Evolutionary conservation across 2,329 filamentous ascomycete genomes (phyloP).

Genomic region (Penicillium sp.): DNA sequence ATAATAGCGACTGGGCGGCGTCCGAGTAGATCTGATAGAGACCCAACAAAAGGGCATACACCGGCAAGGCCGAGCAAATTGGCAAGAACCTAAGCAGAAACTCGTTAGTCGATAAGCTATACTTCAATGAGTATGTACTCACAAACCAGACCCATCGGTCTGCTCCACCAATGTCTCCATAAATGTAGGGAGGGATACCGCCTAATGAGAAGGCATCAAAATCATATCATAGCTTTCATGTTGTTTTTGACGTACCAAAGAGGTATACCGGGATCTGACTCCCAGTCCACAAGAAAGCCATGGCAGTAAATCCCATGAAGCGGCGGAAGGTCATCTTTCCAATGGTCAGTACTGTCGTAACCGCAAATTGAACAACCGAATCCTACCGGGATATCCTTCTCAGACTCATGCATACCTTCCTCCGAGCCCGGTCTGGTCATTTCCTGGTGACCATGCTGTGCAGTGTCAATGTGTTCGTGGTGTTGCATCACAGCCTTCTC

Average conservation of each 20-base stretch:
- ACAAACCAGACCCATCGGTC: conserved; percentile 56
- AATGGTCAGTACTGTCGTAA: conserved; percentile 1
- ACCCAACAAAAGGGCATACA: conserved; percentile 57
- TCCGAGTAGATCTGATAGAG: conserved; percentile 55
- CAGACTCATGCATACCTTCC: conserved; percentile 34
- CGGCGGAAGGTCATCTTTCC: conserved; percentile 42
- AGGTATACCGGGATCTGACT: conserved; percentile 52
- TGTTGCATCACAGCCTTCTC: conserved; percentile 25
- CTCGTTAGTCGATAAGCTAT: neutral
- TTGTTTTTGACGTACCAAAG: conserved; percentile 31
- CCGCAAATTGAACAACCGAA: neutral
- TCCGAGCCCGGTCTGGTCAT: conserved; percentile 41
- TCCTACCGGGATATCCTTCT: conserved; percentile 40
- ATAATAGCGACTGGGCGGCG: conserved; percentile 52
- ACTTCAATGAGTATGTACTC: conserved; percentile 10
- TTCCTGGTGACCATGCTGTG: conserved; percentile 39
- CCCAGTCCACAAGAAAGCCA: conserved; percentile 55
- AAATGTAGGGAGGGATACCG: conserved; percentile 48
- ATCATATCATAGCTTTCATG: conserved; percentile 1
- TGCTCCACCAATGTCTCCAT: conserved; percentile 52
- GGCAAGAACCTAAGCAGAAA: conserved; percentile 33
- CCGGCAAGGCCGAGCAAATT: conserved; percentile 50
- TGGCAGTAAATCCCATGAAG: conserved; percentile 49
- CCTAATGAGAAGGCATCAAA: conserved; percentile 18
- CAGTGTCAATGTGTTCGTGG: conserved; percentile 23